Evolutionary conservation across 495 filamentous ascomycete species (phyloP).

Genomic region (Pseudoneurospora amorphoporcata): DNA sequence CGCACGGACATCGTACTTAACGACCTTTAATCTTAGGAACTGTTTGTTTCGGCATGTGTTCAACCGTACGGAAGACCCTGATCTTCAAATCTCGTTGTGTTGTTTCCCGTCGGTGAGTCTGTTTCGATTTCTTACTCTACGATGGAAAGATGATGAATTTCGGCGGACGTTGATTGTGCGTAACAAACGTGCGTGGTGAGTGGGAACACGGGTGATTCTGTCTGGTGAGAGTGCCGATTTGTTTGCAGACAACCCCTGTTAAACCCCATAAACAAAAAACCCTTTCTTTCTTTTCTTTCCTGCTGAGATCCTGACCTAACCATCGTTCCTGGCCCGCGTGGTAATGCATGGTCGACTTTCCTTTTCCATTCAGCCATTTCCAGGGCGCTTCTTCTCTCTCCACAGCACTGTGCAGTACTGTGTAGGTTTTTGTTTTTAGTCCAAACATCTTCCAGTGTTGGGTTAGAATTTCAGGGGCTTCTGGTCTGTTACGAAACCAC

Average conservation of each 20-base stretch:
- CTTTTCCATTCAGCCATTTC: neutral
- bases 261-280: neutral
- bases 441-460: neutral
- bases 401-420: neutral
- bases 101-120: neutral
- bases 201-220: no score
- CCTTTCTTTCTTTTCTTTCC: neutral
- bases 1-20: neutral
- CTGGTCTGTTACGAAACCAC: neutral
- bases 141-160: no score
- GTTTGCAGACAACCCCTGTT: neutral
- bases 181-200: no score
- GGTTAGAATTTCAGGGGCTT: neutral
- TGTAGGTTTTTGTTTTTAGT: neutral
- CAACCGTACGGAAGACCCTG: neutral
- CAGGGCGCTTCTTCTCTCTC: neutral
- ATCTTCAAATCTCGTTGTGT: neutral
- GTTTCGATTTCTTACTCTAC: no score
- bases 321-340: neutral
- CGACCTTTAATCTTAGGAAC: neutral
- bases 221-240: no score
- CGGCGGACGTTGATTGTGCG: no score
- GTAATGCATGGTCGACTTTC: neutral
- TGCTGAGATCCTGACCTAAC: neutral
- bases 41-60: neutral